Base-by-base conservation (phyloP, 352 stramenopile species). In the Phytophthora europaea region DNA sequence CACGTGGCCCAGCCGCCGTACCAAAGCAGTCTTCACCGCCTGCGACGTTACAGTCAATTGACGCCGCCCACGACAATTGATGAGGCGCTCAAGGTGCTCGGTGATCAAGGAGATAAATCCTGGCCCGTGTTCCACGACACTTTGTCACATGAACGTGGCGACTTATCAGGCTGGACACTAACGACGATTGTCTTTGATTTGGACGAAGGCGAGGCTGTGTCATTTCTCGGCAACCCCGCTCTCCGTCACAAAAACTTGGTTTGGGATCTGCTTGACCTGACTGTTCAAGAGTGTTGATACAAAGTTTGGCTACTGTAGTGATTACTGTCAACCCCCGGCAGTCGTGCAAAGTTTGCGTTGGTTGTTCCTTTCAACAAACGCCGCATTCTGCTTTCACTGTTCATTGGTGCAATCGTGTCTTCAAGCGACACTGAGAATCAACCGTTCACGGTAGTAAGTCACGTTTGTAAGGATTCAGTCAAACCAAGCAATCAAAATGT, bases 121-220 rank as follows among this genome's bases (percentile, higher is more conserved):
- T 94, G 78, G 70, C 85, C 85, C 7, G 73, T 92, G n/a, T 93
- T 84, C 58, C 87, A 94, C 34, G 85, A 94, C 53, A 65, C 60
- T 12, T 33, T 73, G n/a, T 94, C 85, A 4, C 87, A 94, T 53
- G 71, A 72, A 15, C 69, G 71, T 1, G 85, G 87, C 3, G 87
- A 94, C 31, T 62, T 93, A 31, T 93, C 85, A 1, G 86, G 86
- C 20, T 93, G 83, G 83, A 94, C 87, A 51, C 75, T 94, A 33
- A 84, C 84, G 40, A 92, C 87, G 6, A 70, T 93, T 43, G 78
- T 89, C 4, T 94, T 94, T 65, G 83, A 94, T 50, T 51, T 94
- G 22, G 33, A 60, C 22, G 43, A 71, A 54, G 77, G 76, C 31
- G 72, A 73, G 40, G 84, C 84, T n/a, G 60, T 84, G 20, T 88